Conservation (phyloP, 176 grass and related monocot species). For the Typha latifolia region DNA sequence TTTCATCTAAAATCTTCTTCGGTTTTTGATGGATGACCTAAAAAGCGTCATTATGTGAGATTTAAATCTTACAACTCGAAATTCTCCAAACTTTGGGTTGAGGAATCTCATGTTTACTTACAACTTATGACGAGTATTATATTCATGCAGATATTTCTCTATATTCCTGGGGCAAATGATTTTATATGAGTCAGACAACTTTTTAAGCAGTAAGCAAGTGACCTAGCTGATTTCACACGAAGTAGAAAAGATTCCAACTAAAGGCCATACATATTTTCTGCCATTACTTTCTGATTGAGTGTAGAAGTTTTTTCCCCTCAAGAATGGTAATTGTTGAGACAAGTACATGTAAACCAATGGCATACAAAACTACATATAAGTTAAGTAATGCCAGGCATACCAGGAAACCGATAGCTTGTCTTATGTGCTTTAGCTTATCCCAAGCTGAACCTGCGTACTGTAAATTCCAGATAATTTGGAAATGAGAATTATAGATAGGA, state of each 20-base stretch:
- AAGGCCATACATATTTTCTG: too few species aligned
- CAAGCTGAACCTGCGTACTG: slow-evolving; percentile 94
- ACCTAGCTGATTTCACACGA: too few species aligned
- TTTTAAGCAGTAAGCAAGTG: too few species aligned
- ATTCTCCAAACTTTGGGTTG: not conserved
- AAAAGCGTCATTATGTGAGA: slow-evolving; percentile 19
- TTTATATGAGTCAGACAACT: not conserved
- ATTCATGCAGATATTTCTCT: slow-evolving; percentile 3
- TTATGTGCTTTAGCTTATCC: slow-evolving; percentile 99
- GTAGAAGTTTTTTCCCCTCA: too few species aligned
- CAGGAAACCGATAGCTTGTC: slow-evolving; percentile 98
- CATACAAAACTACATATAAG: too few species aligned
- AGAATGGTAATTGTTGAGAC: too few species aligned
- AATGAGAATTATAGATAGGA: slow-evolving; percentile 20
- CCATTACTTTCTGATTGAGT: too few species aligned
- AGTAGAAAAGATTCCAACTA: too few species aligned
- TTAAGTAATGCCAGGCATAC: slow-evolving; percentile 36
- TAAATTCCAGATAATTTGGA: slow-evolving; percentile 22
- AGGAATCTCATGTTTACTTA: not conserved
- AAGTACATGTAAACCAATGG: too few species aligned
- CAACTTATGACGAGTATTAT: slow-evolving; percentile 4
- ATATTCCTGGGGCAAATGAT: not conserved
- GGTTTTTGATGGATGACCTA: slow-evolving; percentile 99
- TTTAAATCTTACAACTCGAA: slow-evolving; percentile 5
- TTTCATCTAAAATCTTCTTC: slow-evolving; percentile 97